Evolutionary conservation across 441 rosid genomes (phyloP).

Genomic region (Jatropha podagrica): DNA sequence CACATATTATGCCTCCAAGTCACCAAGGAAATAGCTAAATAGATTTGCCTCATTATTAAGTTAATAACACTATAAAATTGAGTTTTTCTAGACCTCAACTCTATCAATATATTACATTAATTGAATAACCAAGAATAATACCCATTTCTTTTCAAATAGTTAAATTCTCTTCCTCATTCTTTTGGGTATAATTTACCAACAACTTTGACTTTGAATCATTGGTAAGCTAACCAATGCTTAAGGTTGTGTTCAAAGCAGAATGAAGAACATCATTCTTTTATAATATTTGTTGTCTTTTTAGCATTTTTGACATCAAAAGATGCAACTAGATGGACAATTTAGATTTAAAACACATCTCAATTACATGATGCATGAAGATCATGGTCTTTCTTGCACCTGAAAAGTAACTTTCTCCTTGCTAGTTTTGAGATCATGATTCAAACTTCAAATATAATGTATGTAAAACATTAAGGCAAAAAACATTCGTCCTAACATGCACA

Average conservation of each 20-base stretch:
- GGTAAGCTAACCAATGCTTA: not conserved
- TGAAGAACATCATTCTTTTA: not conserved
- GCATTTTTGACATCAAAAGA: not conserved
- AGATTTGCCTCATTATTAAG: not conserved
- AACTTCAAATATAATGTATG: not conserved
- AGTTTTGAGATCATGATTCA: not conserved
- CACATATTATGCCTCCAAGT: not conserved
- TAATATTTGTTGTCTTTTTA: not conserved
- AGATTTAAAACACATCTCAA: not conserved
- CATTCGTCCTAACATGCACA: not conserved
- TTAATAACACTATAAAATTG: not conserved
- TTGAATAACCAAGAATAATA: not conserved
- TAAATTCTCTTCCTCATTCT: not conserved
- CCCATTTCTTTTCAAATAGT: not conserved
- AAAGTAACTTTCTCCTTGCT: not conserved
- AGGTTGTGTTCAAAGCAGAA: not conserved
- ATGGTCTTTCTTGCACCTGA: slow-evolving; percentile 4
- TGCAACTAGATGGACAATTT: not conserved
- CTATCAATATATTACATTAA: not conserved
- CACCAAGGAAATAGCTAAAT: not conserved
- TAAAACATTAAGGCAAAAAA: not conserved
- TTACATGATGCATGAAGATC: not conserved
- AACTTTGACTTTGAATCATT: not conserved
- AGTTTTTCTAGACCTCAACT: not conserved
- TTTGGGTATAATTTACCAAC: not conserved